Conservation (phyloP, 495 filamentous ascomycete species). For the Penicillium bovifimosum region DNA sequence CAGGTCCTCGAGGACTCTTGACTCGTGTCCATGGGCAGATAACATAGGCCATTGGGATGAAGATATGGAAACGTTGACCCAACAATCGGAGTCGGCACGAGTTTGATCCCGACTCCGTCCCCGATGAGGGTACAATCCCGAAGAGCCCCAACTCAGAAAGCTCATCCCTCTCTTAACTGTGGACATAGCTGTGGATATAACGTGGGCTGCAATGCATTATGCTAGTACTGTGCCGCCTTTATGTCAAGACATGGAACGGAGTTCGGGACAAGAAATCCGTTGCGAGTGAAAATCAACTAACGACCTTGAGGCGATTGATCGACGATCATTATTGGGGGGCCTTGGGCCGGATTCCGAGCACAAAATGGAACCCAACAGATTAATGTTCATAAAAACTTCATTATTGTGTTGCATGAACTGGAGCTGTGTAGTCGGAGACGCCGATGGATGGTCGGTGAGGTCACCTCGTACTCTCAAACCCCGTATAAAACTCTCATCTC, state of each 20-base stretch:
- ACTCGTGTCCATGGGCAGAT: background rate
- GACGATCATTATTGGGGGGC: background rate
- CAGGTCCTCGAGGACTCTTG: background rate
- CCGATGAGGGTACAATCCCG: background rate
- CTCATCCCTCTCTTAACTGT: background rate
- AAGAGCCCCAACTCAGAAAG: too few species aligned
- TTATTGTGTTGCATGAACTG: too few species aligned
- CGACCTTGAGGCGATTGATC: background rate
- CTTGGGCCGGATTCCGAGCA: background rate
- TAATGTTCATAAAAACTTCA: too few species aligned
- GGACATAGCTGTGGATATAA: background rate
- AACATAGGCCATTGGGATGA: background rate
- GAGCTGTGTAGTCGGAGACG: background rate
- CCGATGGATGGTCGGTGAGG: background rate
- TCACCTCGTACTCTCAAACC: background rate
- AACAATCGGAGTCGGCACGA: background rate
- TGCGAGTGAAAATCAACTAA: background rate
- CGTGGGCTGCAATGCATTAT: too few species aligned
- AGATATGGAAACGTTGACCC: background rate
- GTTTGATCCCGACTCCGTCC: background rate
- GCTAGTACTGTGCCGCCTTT: too few species aligned
- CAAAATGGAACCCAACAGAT: background rate
- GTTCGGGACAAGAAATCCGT: background rate
- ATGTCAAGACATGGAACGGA: background rate
- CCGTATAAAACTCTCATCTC: background rate